These are phyloP conservation scores for Colletotrichum tabaci DNA, from an alignment of 2,329 filamentous ascomycete species.

Conservation along the genomic window DNA sequence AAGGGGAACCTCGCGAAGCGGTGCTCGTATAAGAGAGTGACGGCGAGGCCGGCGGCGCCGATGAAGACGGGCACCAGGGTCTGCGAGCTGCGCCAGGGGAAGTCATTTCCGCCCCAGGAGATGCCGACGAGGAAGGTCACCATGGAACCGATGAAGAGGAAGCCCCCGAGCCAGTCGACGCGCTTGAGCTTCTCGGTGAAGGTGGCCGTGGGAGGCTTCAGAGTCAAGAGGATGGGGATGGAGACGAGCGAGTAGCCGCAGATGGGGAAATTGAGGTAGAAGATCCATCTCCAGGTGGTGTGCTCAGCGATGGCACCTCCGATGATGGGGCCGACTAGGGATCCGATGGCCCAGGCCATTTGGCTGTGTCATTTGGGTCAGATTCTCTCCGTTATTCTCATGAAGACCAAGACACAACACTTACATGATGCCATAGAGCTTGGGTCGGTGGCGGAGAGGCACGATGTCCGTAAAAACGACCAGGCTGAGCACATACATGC, in stretches of 20 bases:
- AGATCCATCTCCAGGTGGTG: constrained; percentile 63
- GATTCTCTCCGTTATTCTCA: too few species aligned
- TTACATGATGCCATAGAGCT: constrained; percentile 57
- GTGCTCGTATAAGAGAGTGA: constrained; percentile 56
- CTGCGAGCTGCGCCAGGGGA: constrained; percentile 57
- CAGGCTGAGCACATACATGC: constrained; percentile 57
- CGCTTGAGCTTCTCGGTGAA: constrained; percentile 53
- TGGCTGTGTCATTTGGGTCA: constrained; percentile 41
- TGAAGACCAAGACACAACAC: constrained; percentile 24
- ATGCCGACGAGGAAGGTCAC: constrained; percentile 63
- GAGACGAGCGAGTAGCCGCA: constrained; percentile 57
- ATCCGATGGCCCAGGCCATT: constrained; percentile 58
- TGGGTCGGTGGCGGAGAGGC: constrained; percentile 57
- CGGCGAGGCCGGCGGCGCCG: constrained; percentile 56
- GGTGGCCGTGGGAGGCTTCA: constrained; percentile 52
- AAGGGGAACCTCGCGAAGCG: constrained; percentile 51
- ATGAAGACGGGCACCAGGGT: constrained; percentile 61
- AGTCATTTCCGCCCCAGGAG: constrained; percentile 62
- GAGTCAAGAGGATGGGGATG: constrained; percentile 59
- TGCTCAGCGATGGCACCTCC: constrained; percentile 54
- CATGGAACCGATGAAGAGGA: constrained; percentile 60
- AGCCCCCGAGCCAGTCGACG: constrained; percentile 63
- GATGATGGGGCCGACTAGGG: constrained; percentile 56
- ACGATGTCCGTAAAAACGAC: constrained; percentile 61
- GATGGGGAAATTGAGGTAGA: constrained; percentile 64